phyloP scores from a whole-genome alignment of 257 asterid species.

The Schizonepeta tenuifolia region DNA sequence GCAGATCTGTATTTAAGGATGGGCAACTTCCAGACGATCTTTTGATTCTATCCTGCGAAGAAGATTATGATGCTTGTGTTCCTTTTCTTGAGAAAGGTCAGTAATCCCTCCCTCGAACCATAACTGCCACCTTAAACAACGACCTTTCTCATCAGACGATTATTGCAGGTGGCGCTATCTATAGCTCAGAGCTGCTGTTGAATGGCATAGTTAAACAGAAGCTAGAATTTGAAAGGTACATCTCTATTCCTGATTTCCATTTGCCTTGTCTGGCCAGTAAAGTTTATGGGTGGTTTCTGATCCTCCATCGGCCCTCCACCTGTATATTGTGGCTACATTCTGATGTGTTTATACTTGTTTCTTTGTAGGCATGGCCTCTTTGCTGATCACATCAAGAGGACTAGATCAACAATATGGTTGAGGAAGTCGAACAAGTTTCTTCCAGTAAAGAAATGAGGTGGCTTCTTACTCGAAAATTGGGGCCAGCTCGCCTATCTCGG shows the following conservation, averaged over 20 bases:
- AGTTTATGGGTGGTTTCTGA: too few relatives aligned
- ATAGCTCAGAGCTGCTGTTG: conserved; percentile 89
- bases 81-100: conserved; percentile 93
- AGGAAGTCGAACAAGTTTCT: conserved; percentile 47
- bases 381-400: conserved; percentile 63
- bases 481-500: not conserved
- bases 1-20: conserved; percentile 68
- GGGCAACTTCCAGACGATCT: conserved; percentile 67
- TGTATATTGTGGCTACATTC: not conserved
- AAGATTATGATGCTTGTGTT: conserved; percentile 75
- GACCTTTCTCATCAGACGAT: conserved; percentile 10
- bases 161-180: conserved; percentile 73
- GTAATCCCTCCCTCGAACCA: conserved; percentile 24
- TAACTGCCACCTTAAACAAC: not conserved
- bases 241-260: not conserved
- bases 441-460: conserved; percentile 46
- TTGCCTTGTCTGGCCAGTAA: too few relatives aligned
- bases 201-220: conserved; percentile 95
- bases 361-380: conserved; percentile 76
- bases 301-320: not conserved
- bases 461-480: not conserved
- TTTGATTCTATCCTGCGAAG: conserved; percentile 90
- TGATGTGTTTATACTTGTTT: not conserved
- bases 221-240: conserved; percentile 88
- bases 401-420: conserved; percentile 85